Conservation (phyloP, 805 yeast genomes). For the Komagataella mondaviorum region DNA sequence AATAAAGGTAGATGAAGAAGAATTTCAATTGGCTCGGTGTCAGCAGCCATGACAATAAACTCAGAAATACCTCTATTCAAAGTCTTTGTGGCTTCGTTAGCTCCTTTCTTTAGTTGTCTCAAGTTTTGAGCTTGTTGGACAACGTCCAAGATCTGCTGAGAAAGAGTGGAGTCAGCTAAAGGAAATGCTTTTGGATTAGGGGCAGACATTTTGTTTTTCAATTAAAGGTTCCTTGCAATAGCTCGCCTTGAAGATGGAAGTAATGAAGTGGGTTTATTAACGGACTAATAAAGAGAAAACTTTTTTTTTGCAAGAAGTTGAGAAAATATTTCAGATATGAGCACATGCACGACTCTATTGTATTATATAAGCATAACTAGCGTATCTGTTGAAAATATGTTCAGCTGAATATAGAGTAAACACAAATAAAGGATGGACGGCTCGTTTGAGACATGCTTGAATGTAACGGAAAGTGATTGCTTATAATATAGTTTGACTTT, state of each 20-base stretch:
- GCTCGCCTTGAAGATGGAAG: constrained; percentile 23
- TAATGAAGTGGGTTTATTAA: constrained; percentile 1
- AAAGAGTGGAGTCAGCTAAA: constrained; percentile 87
- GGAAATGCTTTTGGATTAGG: constrained; percentile 99
- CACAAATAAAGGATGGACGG: too few relatives aligned
- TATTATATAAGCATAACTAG: neutral
- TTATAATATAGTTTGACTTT: too few relatives aligned
- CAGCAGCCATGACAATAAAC: constrained; percentile 99
- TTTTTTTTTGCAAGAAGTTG: neutral
- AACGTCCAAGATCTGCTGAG: constrained; percentile 95
- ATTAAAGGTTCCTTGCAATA: constrained; percentile 38
- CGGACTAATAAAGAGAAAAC: neutral
- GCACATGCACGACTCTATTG: neutral
- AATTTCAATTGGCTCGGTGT: constrained; percentile 98
- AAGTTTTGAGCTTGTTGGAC: constrained; percentile 96
- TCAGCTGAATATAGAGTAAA: too few relatives aligned
- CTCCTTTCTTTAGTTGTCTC: constrained; percentile 99
- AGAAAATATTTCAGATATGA: neutral
- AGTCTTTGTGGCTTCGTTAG: constrained; percentile 98
- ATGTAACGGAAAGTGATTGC: too few relatives aligned
- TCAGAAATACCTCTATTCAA: constrained; percentile 99
- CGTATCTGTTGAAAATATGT: too few relatives aligned
- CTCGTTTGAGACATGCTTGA: too few relatives aligned
- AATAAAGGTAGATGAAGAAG: constrained; percentile 92
- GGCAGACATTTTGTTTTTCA: constrained; percentile 43